Base-by-base conservation (phyloP, 345 rosid species). In the Bruguiera sexangula region DNA sequence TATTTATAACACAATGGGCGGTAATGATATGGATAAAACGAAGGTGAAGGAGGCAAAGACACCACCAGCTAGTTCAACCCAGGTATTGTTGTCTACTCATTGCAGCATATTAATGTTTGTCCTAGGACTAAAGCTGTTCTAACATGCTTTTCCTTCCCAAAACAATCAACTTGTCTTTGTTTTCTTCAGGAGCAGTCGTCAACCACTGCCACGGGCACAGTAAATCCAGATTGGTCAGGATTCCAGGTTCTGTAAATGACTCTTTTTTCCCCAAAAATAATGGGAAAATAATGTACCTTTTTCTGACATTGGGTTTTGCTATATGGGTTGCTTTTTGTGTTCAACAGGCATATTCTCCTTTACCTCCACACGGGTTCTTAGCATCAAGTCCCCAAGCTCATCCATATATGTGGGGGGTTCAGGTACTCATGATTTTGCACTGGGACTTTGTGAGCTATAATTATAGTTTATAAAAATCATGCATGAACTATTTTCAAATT, bases 331-430 rank as follows among this genome's bases (percentile, higher is more conserved):
- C 29, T 66, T 76, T 72, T 26, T 76, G 63, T 75, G 58, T 59
- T 74, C 60, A 69, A 67, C 84, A 94, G 97, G 89, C 96, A 16
- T 92, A 88, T 85, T 88, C 97, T 70, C 95, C 93, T 60, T 84
- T 94, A 68, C 97, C 93, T 54, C 96, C 97, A 13, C 98, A 86
- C 82, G 97, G 98, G 26, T 94, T 84, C 84, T 71, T 95, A 82
- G 96, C 99, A 58, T 88, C 97, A 75, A 90, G 91, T 81, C 97
- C 99, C 73, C 99, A 95, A 81, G 89, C 96, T 76, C 98, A 85
- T 70, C 99, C 99, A 51, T 95, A 95, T 73, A 95, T 95, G 99
- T 95, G 99, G 99, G 98, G 99, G 3, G 99, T 95, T 74, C 99
- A 95, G 97, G 99, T 95, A 83, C 9, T 63, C 46, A 63, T 22